Percentiles rank a stretch among this genome's conserved stretches.
Conservation (phyloP, 305 asterid genomes). For the Fraxinus floribunda region DNA sequence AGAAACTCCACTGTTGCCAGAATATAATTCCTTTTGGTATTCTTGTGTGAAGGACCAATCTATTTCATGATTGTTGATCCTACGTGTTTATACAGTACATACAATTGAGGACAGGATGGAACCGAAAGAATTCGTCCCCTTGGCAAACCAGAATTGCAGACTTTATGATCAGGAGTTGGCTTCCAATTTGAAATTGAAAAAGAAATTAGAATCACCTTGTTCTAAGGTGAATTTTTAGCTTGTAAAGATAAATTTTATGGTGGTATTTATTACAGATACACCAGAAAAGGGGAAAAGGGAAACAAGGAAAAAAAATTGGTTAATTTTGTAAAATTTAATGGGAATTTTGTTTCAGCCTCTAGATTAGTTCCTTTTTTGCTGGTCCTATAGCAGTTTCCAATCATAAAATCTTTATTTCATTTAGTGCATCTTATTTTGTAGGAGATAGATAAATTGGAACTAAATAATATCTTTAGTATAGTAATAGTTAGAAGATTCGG, state of each 20-base stretch:
- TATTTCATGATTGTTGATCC: constrained; percentile 1
- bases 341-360: background rate
- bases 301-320: background rate
- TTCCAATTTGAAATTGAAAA: constrained; percentile 42
- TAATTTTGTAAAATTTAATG: background rate
- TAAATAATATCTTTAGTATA: background rate
- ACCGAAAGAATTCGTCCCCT: constrained; percentile 39
- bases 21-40: background rate
- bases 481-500: background rate
- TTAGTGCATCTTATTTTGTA: background rate
- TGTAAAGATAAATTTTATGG: background rate
- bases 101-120: constrained; percentile 38
- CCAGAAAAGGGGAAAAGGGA: background rate
- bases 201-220: constrained; percentile 44
- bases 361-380: background rate
- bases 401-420: background rate
- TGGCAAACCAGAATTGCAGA: constrained; percentile 41
- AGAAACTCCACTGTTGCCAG: background rate
- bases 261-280: background rate
- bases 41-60: background rate
- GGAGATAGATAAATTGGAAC: background rate
- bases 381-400: background rate
- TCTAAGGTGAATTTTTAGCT: constrained; percentile 49
- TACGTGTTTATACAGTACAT: constrained; percentile 39
- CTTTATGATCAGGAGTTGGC: constrained; percentile 52